Percentiles rank a stretch among this genome's conserved stretches.
These are phyloP conservation scores for Nicotiana knightiana DNA, from an alignment of 257 asterid species.

Conservation along the genomic window DNA sequence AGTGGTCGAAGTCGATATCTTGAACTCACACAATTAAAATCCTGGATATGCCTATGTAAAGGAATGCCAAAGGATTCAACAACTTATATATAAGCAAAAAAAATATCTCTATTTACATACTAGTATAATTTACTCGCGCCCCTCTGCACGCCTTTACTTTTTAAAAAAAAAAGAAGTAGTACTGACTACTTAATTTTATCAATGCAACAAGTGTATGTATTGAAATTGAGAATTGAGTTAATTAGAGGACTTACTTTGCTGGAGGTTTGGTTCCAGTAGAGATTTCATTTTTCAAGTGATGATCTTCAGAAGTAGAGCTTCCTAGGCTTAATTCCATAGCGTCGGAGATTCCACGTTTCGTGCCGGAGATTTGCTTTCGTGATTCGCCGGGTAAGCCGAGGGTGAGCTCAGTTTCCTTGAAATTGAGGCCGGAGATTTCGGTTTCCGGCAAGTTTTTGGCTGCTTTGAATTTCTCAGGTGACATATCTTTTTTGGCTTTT, in stretches of 20 bases:
- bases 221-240: not conserved
- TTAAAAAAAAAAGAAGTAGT: too few relatives aligned
- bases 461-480: not conserved
- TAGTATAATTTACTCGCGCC: too few relatives aligned
- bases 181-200: too few relatives aligned
- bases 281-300: constrained; percentile 8
- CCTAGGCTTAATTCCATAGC: constrained; percentile 32
- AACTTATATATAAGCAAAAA: too few relatives aligned
- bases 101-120: too few relatives aligned
- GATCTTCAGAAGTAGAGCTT: not conserved
- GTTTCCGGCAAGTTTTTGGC: constrained; percentile 19
- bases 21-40: too few relatives aligned
- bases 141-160: too few relatives aligned
- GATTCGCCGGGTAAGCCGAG: constrained; percentile 49
- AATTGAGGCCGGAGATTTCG: constrained; percentile 22
- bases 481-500: not conserved
- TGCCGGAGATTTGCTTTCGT: constrained; percentile 16
- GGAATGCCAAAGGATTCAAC: too few relatives aligned
- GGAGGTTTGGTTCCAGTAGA: constrained; percentile 28
- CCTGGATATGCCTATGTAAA: too few relatives aligned
- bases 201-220: not conserved
- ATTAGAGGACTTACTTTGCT: constrained; percentile 35
- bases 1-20: too few relatives aligned
- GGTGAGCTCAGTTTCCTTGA: constrained; percentile 59
- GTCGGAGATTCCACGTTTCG: constrained; percentile 42